A percentile compares a stretch with the other conserved stretches of the same genome.
These are phyloP conservation scores for Pyrrhoderma lamaoense DNA, from an alignment of 1,284 basidiomycete species.

Conservation along the genomic window DNA sequence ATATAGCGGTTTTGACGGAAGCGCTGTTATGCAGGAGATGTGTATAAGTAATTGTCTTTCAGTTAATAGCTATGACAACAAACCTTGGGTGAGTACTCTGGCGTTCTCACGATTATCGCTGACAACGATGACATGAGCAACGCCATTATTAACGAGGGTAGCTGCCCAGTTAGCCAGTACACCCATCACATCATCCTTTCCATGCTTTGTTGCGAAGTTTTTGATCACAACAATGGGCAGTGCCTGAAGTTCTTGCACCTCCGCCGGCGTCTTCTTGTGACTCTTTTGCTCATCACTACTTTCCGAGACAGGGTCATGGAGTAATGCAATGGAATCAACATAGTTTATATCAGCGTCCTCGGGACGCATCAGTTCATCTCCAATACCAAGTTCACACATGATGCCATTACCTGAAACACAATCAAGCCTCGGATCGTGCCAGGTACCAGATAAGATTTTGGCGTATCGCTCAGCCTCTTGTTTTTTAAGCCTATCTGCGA, in stretches of 20 bases:
- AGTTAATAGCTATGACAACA: conserved; percentile 14
- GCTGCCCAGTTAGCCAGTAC: conserved; percentile 86
- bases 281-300: conserved; percentile 27
- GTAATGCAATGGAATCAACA: not conserved
- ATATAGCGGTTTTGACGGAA: conserved; percentile 82
- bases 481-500: conserved; percentile 27
- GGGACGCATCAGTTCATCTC: conserved; percentile 44
- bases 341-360: conserved; percentile 8
- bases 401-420: conserved; percentile 75
- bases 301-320: conserved; percentile 17
- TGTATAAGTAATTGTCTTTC: not conserved
- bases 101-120: conserved; percentile 87
- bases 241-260: conserved; percentile 43
- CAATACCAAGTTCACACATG: conserved; percentile 77
- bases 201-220: conserved; percentile 65
- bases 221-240: conserved; percentile 83
- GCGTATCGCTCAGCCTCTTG: conserved; percentile 34
- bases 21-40: conserved; percentile 38
- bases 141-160: conserved; percentile 70
- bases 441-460: conserved; percentile 49
- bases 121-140: conserved; percentile 89
- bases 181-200: conserved; percentile 65
- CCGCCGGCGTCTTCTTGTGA: conserved; percentile 28
- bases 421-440: conserved; percentile 80
- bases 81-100: conserved; percentile 78